Evolutionary conservation across 1,284 basidiomycete species (phyloP), one percentile per base, ranked within the genome.

Genomic region (Austroboletus olivaceoglutinosus): DNA sequence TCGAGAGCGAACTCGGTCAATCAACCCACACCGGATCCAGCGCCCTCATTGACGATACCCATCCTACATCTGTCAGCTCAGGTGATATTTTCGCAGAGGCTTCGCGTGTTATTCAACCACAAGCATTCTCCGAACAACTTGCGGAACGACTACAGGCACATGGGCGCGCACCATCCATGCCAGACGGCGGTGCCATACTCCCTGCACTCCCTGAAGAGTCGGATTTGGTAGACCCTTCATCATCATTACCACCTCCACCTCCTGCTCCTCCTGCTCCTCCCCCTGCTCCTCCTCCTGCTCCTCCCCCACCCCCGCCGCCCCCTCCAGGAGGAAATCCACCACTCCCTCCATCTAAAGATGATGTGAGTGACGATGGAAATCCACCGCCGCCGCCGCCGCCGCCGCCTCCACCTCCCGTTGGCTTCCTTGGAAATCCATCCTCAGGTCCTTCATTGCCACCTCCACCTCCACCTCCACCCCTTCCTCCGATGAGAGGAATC

Each of bases 81-180:
- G 70, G 70, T 37, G 63, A 60, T 30, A 74, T 71, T 44, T 58
- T 62, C 19, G 70, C 72, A 23, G 65, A 65, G 48, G 52, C 61
- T 42, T 67, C 68, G 31, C 60, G 65, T 45, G 49, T 45, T 23
- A 63, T 71, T 40, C 70, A 70, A 27, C 72, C 76, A 41, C 76
- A 75, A 18, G 76, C 80, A 0, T 72, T 85, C 43, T 77, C 82
- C 25, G 84, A 86, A 40, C 77, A 85, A 60, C 74, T 88, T 40
- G 76, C 70, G 42, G 80, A 78, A 59, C 81, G 80, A 47, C 47
- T 68, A 19, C 51, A 70, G 16, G 44, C 46, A 31, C 71, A 65
- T 41, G 69, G 64, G 22, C 64, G 69, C 33, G 56, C 50, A 16
- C 60, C 56, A 16, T 70, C 69, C 13, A 52, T 70, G 43, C 43